These are phyloP conservation scores for Phytophthora idaei DNA, from an alignment of 352 stramenopile species.

Conservation along the genomic window DNA sequence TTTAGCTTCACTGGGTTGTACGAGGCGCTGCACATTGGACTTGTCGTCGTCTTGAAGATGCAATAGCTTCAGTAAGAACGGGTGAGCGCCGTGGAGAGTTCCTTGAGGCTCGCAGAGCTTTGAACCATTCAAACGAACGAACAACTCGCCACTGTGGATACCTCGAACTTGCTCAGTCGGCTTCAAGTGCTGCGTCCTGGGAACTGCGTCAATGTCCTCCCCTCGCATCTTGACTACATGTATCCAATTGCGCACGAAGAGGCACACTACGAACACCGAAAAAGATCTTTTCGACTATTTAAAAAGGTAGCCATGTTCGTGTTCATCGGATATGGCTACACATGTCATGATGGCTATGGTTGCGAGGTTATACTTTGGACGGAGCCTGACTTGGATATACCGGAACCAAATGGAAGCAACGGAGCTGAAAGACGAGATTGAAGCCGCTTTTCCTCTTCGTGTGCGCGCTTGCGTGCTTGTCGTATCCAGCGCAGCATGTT, in stretches of 20 bases:
- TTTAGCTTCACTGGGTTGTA: conserved; percentile 33
- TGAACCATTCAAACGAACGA: conserved; percentile 38
- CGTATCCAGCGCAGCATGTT: conserved; percentile 67
- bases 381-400: conserved; percentile 21
- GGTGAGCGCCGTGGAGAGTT: conserved; percentile 30
- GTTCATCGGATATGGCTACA: conserved; percentile 10
- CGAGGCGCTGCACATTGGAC: conserved; percentile 16
- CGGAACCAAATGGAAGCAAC: conserved; percentile 6
- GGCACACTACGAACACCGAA: conserved; percentile 19
- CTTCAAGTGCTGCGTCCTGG: conserved; percentile 2
- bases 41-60: conserved; percentile 19
- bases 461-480: conserved; percentile 45
- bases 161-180: conserved; percentile 18
- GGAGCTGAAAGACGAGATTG: conserved; percentile 8
- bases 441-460: conserved; percentile 35
- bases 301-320: conserved; percentile 16
- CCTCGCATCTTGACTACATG: not conserved
- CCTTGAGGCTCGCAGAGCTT: conserved; percentile 28
- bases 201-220: not conserved
- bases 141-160: conserved; percentile 54
- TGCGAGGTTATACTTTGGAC: conserved; percentile 20
- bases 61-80: conserved; percentile 40
- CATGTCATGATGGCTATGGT: not conserved
- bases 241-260: not conserved
- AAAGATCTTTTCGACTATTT: conserved; percentile 22